Evolutionary conservation across 371 early-diverging fungal genomes (phyloP).

Genomic region (Saksenaea vasiformis): DNA sequence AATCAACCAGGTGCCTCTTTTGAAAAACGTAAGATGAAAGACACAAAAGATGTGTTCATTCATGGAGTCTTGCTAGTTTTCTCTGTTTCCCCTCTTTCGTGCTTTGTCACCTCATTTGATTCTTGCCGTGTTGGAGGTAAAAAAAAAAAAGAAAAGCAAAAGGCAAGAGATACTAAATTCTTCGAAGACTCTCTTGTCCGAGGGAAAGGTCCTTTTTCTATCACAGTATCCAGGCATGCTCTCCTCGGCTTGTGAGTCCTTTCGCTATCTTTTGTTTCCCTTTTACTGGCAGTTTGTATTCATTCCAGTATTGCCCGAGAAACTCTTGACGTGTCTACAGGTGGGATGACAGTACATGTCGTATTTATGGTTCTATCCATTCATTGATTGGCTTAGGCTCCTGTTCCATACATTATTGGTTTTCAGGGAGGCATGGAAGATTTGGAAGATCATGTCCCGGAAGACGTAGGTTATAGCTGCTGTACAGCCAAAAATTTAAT

Average conservation of each 20-base stretch:
- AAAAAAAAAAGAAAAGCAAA: neutral
- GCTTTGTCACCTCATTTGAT: slow-evolving; percentile 72
- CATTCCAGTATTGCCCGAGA: slow-evolving; percentile 76
- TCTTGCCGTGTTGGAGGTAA: slow-evolving; percentile 67
- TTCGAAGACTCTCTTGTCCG: slow-evolving; percentile 63
- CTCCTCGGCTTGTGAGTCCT: slow-evolving; percentile 69
- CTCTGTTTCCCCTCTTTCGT: slow-evolving; percentile 76
- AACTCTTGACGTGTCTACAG: slow-evolving; percentile 74
- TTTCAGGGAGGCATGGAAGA: slow-evolving; percentile 60
- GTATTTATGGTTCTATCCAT: neutral
- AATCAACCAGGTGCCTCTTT: slow-evolving; percentile 71
- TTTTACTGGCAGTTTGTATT: slow-evolving; percentile 82
- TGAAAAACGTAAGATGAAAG: slow-evolving; percentile 68
- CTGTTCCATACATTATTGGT: slow-evolving; percentile 84
- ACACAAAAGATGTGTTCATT: neutral
- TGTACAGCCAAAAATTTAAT: neutral
- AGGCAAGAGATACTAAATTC: neutral
- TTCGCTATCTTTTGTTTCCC: slow-evolving; percentile 74
- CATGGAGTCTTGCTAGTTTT: slow-evolving; percentile 57
- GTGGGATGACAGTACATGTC: slow-evolving; percentile 6
- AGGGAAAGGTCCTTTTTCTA: slow-evolving; percentile 76
- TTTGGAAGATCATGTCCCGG: slow-evolving; percentile 60
- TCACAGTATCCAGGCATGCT: slow-evolving; percentile 75
- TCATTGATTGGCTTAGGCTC: slow-evolving; percentile 43
- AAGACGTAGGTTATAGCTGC: slow-evolving; percentile 58